These are phyloP conservation scores for Casaregolazyma suthepensis DNA, from an alignment of 1,139 yeast species.

Conservation along the genomic window DNA sequence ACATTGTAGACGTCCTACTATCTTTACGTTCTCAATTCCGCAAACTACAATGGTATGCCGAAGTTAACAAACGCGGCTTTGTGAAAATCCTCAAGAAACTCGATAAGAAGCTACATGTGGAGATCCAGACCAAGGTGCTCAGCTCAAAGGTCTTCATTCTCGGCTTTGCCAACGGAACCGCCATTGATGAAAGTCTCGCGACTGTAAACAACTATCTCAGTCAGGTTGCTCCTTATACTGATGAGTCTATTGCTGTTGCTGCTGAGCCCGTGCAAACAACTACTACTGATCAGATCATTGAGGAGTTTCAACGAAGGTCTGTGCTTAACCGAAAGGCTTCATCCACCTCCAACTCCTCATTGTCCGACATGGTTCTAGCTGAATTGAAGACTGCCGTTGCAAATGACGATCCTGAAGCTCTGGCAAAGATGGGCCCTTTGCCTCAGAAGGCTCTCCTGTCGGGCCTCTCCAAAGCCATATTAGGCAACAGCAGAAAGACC, in stretches of 20 bases:
- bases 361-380: conserved; percentile 15
- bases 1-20: conserved; percentile 64
- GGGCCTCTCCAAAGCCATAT: conserved; percentile 59
- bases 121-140: conserved; percentile 61
- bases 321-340: conserved; percentile 10
- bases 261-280: neutral
- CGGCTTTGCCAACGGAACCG: conserved; percentile 65
- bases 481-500: conserved; percentile 45
- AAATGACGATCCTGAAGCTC: conserved; percentile 25
- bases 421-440: conserved; percentile 10
- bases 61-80: conserved; percentile 85
- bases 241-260: conserved; percentile 7
- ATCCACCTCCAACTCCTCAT: conserved; percentile 13
- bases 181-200: conserved; percentile 48
- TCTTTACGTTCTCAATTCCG: conserved; percentile 75
- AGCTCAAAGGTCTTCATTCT: conserved; percentile 65
- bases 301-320: conserved; percentile 11
- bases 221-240: conserved; percentile 38
- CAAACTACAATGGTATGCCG: conserved; percentile 86
- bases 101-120: conserved; percentile 76
- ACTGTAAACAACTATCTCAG: conserved; percentile 52
- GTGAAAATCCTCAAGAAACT: conserved; percentile 83
- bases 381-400: conserved; percentile 20
- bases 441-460: conserved; percentile 44
- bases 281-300: conserved; percentile 11